Base-by-base conservation (phyloP, 306 rosid species). In the Datisca glomerata region DNA sequence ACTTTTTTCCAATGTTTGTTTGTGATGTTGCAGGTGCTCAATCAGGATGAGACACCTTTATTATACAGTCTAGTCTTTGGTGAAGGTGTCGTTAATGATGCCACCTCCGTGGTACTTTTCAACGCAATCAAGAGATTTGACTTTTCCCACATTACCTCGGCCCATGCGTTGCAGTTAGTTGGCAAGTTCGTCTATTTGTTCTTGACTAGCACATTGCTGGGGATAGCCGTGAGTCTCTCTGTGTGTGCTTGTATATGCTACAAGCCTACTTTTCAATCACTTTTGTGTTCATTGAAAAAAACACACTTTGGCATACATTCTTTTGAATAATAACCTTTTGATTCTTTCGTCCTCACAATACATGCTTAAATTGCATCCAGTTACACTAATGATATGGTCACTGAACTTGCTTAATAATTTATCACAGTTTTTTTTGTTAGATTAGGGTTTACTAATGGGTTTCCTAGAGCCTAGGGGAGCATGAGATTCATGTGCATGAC, bases 11-110 rank as follows among this genome's bases (percentile, higher is more conserved):
- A 40, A 13, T 46, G 29, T 53, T 41, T 63, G 16, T 18, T 37
- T 58, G 18, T 60, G 25, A 53, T 66, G 45, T 55, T 51, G 48
- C 67, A 79, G 84, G 80, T 75, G 41, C 84, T 79, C 47, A 60
- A 68, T 69, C 80, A 79, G 66, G 80, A 79, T 14, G 91, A 79
- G 68, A 79, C 80, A 8, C 91, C 91, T 18, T 62, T 63, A 13
- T 61, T 79, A 11, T 79, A 79, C 55, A 71, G 84, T 72, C 57
- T 79, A 46, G 78, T 75, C 51, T 74, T 79, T 22, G 84, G 91
- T 15, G 84, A 79, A 69, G 91, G 80, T 7, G 91, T 79, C 25
- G 80, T 75, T 12, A 79, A 79, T 31, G 91, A 75, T 71, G 91
- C 91, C 17, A 72, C 80, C 21, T 71, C 91, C 24, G 75, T 79